phyloP scores from a whole-genome alignment of 1,139 yeast species.

The Blastobotrys raffinosifermentans region DNA sequence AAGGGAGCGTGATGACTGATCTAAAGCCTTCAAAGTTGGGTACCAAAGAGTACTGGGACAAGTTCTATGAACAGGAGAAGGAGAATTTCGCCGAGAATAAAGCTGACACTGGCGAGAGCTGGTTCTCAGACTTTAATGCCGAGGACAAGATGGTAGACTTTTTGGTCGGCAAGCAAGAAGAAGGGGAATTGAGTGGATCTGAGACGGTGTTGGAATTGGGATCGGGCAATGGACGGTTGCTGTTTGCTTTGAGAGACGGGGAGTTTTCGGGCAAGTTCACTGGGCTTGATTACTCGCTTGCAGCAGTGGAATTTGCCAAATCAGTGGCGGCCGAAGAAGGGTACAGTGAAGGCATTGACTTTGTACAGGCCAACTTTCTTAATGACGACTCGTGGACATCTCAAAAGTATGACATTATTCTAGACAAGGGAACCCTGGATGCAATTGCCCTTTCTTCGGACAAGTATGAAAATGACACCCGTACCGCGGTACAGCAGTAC shows the following conservation, averaged over 20 bases:
- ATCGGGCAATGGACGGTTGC: slow-evolving; percentile 90
- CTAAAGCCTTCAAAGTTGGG: slow-evolving; percentile 25
- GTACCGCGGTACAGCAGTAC: slow-evolving; percentile 57
- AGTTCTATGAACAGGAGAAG: slow-evolving; percentile 69
- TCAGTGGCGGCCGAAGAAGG: slow-evolving; percentile 45
- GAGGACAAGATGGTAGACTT: slow-evolving; percentile 74
- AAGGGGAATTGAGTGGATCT: slow-evolving; percentile 18
- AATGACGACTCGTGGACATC: slow-evolving; percentile 33
- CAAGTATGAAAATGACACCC: slow-evolving; percentile 35
- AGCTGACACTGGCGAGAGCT: slow-evolving; percentile 87
- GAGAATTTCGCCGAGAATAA: slow-evolving; percentile 64
- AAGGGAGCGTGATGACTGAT: slow-evolving; percentile 9
- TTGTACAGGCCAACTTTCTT: slow-evolving; percentile 45
- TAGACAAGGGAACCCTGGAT: slow-evolving; percentile 94
- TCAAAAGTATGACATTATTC: slow-evolving; percentile 55
- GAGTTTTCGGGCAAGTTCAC: slow-evolving; percentile 46
- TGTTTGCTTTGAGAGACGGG: slow-evolving; percentile 64
- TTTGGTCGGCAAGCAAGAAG: slow-evolving; percentile 40
- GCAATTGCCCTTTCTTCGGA: slow-evolving; percentile 86
- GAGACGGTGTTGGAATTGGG: slow-evolving; percentile 45
- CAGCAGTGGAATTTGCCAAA: slow-evolving; percentile 68
- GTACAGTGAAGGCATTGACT: slow-evolving; percentile 35
- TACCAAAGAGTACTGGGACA: slow-evolving; percentile 56
- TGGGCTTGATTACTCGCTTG: slow-evolving; percentile 84
- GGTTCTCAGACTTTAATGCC: slow-evolving; percentile 94